Conservation (phyloP, 164 flowering plant genomes). For the Cinnamomum chago region DNA sequence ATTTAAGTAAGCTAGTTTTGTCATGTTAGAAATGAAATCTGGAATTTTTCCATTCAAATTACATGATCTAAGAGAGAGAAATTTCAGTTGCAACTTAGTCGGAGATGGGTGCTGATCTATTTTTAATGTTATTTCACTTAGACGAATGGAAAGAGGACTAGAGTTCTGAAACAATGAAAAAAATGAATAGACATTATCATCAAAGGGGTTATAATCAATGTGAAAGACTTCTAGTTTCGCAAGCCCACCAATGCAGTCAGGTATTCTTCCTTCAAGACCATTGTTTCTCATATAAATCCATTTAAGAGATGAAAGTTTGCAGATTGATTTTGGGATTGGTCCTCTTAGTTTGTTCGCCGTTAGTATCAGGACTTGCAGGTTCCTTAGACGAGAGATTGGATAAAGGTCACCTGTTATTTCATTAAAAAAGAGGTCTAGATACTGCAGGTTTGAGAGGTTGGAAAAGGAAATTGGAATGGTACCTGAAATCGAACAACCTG, state of each 20-base stretch:
- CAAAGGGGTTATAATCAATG: constrained; percentile 5
- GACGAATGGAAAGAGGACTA: background rate
- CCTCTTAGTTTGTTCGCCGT: constrained; percentile 13
- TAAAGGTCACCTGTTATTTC: constrained; percentile 13
- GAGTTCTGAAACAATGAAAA: background rate
- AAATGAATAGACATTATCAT: constrained; percentile 8
- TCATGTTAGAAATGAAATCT: constrained; percentile 5
- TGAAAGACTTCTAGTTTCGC: background rate
- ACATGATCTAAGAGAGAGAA: background rate
- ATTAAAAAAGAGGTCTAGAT: constrained; percentile 13
- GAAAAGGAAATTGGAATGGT: constrained; percentile 13
- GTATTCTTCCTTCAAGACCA: constrained; percentile 14
- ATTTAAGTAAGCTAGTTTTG: constrained; percentile 2
- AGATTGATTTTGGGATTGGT: constrained; percentile 20
- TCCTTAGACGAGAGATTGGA: constrained; percentile 15
- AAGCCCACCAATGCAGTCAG: constrained; percentile 17
- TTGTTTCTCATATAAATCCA: constrained; percentile 5
- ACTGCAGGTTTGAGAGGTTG: constrained; percentile 14
- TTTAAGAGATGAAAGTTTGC: constrained; percentile 12
- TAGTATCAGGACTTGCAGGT: constrained; percentile 4
- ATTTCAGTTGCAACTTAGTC: background rate
- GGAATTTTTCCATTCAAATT: constrained; percentile 3
- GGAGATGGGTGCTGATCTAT: background rate
- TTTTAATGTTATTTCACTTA: constrained; percentile 5
- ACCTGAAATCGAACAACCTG: constrained; percentile 18